Evolutionary conservation across 164 flowering plant species (phyloP).

Genomic region (Kalanchoe fedtschenkoi): DNA sequence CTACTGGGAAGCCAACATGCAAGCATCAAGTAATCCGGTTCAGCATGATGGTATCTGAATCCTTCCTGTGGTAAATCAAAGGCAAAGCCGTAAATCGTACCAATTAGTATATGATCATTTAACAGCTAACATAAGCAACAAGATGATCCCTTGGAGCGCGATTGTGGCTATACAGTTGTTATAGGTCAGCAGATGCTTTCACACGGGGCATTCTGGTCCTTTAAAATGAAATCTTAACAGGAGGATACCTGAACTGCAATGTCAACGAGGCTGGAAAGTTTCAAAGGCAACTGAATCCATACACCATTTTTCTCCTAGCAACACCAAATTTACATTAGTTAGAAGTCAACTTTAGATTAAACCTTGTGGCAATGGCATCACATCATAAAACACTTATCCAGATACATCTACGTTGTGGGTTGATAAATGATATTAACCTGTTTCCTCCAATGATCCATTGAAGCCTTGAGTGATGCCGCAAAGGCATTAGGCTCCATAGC

Average conservation of each 20-base stretch:
- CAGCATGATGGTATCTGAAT: slow-evolving; percentile 36
- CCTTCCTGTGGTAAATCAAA: slow-evolving; percentile 25
- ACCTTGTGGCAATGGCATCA: background rate
- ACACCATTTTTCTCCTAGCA: slow-evolving; percentile 40
- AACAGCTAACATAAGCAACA: background rate
- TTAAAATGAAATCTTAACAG: background rate
- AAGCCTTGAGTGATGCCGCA: slow-evolving; percentile 20
- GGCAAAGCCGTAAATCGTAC: background rate
- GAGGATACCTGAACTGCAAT: slow-evolving; percentile 31
- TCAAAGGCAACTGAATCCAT: slow-evolving; percentile 42
- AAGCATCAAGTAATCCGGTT: slow-evolving; percentile 33
- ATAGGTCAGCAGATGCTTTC: too few relatives aligned
- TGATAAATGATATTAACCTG: slow-evolving; percentile 22
- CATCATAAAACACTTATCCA: too few relatives aligned
- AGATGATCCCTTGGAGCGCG: background rate
- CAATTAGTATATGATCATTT: background rate
- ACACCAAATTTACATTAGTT: background rate
- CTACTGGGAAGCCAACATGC: slow-evolving; percentile 22
- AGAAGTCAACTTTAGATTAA: background rate
- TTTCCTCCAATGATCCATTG: slow-evolving; percentile 30
- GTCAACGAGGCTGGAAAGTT: slow-evolving; percentile 29
- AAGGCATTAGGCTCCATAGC: slow-evolving; percentile 30
- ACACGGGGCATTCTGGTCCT: background rate
- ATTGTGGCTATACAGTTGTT: background rate
- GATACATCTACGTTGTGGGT: background rate